Evolutionary conservation across 176 grass and related monocot genomes (phyloP).

Genomic region (Rhipidocladum racemiflorum): DNA sequence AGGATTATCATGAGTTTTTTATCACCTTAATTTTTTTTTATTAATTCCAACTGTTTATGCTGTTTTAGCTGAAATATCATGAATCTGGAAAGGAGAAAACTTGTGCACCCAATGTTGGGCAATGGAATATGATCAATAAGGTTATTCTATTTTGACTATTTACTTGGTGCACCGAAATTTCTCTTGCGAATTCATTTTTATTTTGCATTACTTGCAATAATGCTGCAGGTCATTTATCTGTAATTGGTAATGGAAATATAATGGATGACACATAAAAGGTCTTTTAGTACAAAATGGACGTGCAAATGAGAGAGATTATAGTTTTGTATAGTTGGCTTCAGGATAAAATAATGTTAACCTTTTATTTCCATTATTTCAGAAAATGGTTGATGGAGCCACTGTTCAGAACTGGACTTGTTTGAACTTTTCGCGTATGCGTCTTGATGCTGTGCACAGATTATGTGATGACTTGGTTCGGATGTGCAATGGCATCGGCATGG

Average conservation of each 20-base stretch:
- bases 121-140: slow-evolving; percentile 91
- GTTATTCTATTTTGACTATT: slow-evolving; percentile 33
- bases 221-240: background rate
- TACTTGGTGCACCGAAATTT: background rate
- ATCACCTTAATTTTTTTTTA: background rate
- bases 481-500: slow-evolving; percentile 78
- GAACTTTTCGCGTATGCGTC: slow-evolving; percentile 33
- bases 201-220: background rate
- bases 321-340: background rate
- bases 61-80: slow-evolving; percentile 70
- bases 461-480: slow-evolving; percentile 42
- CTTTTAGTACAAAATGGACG: background rate
- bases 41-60: background rate
- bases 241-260: too few species aligned
- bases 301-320: background rate
- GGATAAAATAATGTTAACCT: background rate
- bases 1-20: background rate
- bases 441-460: slow-evolving; percentile 19
- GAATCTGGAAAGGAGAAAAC: slow-evolving; percentile 60
- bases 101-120: slow-evolving; percentile 47
- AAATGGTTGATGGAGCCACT: slow-evolving; percentile 60
- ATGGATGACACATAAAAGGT: too few species aligned
- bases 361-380: slow-evolving; percentile 37
- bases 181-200: background rate
- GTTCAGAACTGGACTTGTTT: slow-evolving; percentile 63